Evolutionary conservation across 2,329 filamentous ascomycete genomes (phyloP), one percentile per base, ranked within the genome.

Genomic region (Clonostachys rhizophaga): DNA sequence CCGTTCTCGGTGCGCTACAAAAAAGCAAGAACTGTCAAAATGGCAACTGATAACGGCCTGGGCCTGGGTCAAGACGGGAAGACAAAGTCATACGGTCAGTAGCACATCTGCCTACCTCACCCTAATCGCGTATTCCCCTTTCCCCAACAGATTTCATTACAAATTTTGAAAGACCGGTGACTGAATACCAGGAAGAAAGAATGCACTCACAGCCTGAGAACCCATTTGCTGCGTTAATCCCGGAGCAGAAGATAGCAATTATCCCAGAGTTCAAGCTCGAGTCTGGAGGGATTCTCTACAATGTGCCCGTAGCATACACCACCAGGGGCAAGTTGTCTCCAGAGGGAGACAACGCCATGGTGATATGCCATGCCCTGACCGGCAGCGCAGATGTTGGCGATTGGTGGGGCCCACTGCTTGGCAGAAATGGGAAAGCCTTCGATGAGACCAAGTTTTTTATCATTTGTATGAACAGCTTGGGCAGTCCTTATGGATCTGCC

Each of bases 251-350:
- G 46, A 87, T 95, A 60, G 90, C 87, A 48, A 81, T 94, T 50
- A 81, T 99, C 47, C 92, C 94, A 3, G 84, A 85, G 24, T 96
- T 96, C 66, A 91, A 87, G 9, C 87, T 99, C 54, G 94, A 99
- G 67, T 97, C 91, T 3, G 94, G 94, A 43, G 89, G 87, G 20
- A 86, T 81, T 1, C 77, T 99, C 17, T 72, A 78, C 55, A 94
- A 97, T 80, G 75, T 86, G 14, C 83, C 84, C 2, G 72, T 87
- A 45, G 84, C 84, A 40, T 87, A 86, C 63, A 87, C 81, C 42
- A 84, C 79, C 18, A 72, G 81, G 43, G 84, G 84, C 52, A 76
- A 74, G 52, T 72, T 87, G 51, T 79, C 79, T 20, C 66, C 76
- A 16, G 66, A 72, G 20, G 71, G 75, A 45, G 76, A 85, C 64